Conservation (phyloP, 768 basidiomycete species). For the Boletus insuetus region DNA sequence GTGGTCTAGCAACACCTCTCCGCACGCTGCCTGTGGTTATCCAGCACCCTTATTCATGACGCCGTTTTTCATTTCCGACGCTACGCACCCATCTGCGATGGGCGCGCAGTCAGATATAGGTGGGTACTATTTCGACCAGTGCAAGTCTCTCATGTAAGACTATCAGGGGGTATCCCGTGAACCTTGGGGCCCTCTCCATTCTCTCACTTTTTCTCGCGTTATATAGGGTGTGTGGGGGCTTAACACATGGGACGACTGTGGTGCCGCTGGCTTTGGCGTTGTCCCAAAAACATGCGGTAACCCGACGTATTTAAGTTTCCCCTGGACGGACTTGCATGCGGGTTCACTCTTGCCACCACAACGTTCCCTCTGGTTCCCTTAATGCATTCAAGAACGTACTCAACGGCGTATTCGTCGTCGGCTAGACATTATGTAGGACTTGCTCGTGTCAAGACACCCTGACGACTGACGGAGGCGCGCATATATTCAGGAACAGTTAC, state of each 20-base stretch:
- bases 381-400: constrained; percentile 19
- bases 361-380: constrained; percentile 1
- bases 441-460: background rate
- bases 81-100: constrained; percentile 2
- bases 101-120: background rate
- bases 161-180: constrained; percentile 15
- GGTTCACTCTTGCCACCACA: constrained; percentile 16
- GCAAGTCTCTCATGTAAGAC: constrained; percentile 3
- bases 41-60: background rate
- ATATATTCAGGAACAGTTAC: constrained; percentile 15
- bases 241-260: constrained; percentile 14
- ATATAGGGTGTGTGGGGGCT: constrained; percentile 20
- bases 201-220: background rate
- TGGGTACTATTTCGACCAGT: background rate
- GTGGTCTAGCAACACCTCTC: background rate
- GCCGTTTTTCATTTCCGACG: constrained; percentile 22
- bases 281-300: constrained; percentile 15
- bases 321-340: constrained; percentile 6
- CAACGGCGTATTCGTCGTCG: constrained; percentile 11
- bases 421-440: constrained; percentile 23
- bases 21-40: background rate
- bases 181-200: constrained; percentile 7
- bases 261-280: constrained; percentile 21
- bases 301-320: constrained; percentile 23
- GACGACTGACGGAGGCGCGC: constrained; percentile 7